Conservation (phyloP, 2,329 filamentous ascomycete species). For the Cyphellophora europaea region DNA sequence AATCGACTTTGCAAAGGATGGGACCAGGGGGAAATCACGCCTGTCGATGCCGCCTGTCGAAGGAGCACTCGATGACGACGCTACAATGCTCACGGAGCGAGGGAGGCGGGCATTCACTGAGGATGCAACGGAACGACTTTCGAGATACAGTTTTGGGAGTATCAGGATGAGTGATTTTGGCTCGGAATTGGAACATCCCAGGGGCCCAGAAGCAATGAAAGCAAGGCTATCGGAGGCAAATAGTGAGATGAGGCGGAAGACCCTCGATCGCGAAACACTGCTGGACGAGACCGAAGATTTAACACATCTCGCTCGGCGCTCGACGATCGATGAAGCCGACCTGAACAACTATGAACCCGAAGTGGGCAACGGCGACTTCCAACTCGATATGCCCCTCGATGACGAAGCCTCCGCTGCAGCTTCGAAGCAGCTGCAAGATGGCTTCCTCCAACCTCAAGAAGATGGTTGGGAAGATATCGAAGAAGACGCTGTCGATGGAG, state of each 20-base stretch:
- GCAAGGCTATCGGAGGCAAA: constrained; percentile 22
- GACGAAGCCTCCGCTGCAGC: constrained; percentile 15
- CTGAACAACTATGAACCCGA: too few relatives aligned
- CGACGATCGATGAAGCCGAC: too few relatives aligned
- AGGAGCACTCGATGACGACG: constrained; percentile 23
- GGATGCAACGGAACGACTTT: constrained; percentile 27
- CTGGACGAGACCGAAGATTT: constrained; percentile 33
- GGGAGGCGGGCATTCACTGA: constrained; percentile 31
- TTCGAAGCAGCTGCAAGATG: constrained; percentile 17
- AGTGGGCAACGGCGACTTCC: constrained; percentile 19
- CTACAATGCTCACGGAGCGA: constrained; percentile 27
- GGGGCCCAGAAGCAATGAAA: constrained; percentile 23
- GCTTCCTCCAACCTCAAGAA: constrained; percentile 23
- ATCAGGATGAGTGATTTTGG: constrained; percentile 42
- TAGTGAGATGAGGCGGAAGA: constrained; percentile 10
- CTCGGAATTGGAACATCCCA: constrained; percentile 26
- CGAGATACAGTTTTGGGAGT: constrained; percentile 33
- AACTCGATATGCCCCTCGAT: constrained; percentile 18
- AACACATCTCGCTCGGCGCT: too few relatives aligned
- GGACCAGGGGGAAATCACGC: too few relatives aligned
- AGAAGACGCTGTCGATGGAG: constrained; percentile 17
- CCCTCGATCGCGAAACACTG: background rate
- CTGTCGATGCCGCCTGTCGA: constrained; percentile 34
- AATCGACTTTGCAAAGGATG: constrained; percentile 10
- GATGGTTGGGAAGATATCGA: constrained; percentile 19